Evolutionary conservation across 208 protist genomes (phyloP).

Genomic region (Leishmania mexicana): DNA sequence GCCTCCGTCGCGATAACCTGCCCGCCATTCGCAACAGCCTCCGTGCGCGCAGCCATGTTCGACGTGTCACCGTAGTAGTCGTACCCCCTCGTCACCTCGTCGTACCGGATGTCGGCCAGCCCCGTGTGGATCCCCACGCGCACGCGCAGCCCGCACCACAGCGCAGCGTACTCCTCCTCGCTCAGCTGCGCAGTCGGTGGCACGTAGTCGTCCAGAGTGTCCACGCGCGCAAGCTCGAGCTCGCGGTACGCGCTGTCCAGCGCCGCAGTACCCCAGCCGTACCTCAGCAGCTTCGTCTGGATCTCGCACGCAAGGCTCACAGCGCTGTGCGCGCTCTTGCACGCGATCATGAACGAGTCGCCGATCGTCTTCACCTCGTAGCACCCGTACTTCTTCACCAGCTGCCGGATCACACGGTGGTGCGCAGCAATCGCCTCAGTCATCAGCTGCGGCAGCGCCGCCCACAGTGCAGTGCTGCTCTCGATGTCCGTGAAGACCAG

Average conservation of each 20-base stretch:
- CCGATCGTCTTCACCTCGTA: conserved; percentile 49
- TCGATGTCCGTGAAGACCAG: conserved; percentile 84
- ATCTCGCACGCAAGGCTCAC: conserved; percentile 53
- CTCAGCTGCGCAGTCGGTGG: conserved; percentile 38
- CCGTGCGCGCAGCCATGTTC: conserved; percentile 59
- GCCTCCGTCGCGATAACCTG: conserved; percentile 64
- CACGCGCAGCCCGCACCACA: conserved; percentile 58
- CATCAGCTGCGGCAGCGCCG: conserved; percentile 56
- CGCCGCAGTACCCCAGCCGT: conserved; percentile 52
- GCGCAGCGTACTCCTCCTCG: conserved; percentile 33
- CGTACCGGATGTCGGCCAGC: conserved; percentile 58
- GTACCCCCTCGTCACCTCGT: conserved; percentile 61
- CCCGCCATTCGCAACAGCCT: conserved; percentile 72
- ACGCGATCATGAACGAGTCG: conserved; percentile 58
- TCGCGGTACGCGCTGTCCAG: conserved; percentile 55
- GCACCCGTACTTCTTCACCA: conserved; percentile 48
- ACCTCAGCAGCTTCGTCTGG: conserved; percentile 50
- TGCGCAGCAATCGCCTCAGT: conserved; percentile 63
- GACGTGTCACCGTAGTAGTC: conserved; percentile 32
- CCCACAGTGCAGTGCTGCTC: conserved; percentile 83
- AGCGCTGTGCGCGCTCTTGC: conserved; percentile 44
- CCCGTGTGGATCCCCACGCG: conserved; percentile 68
- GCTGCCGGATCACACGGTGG: conserved; percentile 65
- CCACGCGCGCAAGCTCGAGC: conserved; percentile 41
- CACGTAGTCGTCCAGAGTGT: conserved; percentile 20